A percentile compares a stretch with the other conserved stretches of the same genome.
These are phyloP conservation scores for Novymonas esmeraldas DNA, from an alignment of 208 protist genomes.

Conservation along the genomic window DNA sequence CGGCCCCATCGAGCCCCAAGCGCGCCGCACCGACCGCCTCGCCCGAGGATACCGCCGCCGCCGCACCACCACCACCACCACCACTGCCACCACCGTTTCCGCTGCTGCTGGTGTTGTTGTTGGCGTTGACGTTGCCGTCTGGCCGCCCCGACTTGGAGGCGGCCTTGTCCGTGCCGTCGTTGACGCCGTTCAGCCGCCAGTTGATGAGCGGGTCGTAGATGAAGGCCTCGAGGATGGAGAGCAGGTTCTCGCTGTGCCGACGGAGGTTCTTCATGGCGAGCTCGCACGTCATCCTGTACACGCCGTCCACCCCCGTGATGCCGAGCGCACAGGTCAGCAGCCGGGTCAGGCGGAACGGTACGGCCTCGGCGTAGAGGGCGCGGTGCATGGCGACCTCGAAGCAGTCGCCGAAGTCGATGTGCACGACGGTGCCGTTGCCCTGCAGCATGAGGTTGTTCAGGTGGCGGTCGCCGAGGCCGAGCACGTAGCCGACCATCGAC, in stretches of 20 bases:
- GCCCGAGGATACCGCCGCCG: conserved; percentile 5
- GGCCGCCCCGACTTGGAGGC: conserved; percentile 21
- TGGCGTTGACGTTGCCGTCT: conserved; percentile 14
- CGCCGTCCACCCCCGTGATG: conserved; percentile 98
- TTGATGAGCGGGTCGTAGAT: conserved; percentile 99
- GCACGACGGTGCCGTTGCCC: conserved; percentile 97
- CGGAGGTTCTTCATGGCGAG: conserved; percentile 98
- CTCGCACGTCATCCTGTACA: conserved; percentile 98
- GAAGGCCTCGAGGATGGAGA: conserved; percentile 99
- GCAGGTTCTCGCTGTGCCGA: conserved; percentile 98
- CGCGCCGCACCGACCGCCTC: conserved; percentile 6
- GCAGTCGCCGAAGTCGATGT: conserved; percentile 99
- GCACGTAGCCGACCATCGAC: conserved; percentile 98
- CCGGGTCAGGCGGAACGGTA: conserved; percentile 99
- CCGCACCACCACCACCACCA: not conserved
- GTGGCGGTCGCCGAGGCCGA: conserved; percentile 99
- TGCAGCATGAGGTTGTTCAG: conserved; percentile 99
- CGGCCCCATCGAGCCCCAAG: conserved; percentile 8
- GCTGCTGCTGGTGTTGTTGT: too few relatives aligned
- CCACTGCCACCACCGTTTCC: not conserved
- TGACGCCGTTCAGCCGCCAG: conserved; percentile 94
- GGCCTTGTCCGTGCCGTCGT: conserved; percentile 22
- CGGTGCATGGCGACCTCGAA: conserved; percentile 99
- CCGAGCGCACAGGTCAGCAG: conserved; percentile 99
- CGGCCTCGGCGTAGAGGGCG: conserved; percentile 98